Evolutionary conservation across 148 eudicot species (phyloP).

Genomic region (Fagopyrum homotropicum): DNA sequence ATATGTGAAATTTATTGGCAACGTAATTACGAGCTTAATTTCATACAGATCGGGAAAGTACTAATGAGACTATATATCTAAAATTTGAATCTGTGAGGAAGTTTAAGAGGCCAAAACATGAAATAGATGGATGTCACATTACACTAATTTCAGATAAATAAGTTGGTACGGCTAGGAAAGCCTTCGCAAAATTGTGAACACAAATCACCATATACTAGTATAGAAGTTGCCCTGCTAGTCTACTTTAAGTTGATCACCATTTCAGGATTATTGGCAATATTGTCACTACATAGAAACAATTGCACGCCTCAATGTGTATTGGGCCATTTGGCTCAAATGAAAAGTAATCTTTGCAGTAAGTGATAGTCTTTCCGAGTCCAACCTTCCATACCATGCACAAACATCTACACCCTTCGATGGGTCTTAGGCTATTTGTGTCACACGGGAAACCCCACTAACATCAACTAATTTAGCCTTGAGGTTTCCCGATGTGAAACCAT

Average conservation of each 20-base stretch:
- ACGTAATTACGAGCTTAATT: neutral
- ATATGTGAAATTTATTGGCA: neutral
- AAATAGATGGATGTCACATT: neutral
- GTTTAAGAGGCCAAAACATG: neutral
- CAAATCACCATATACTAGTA: neutral
- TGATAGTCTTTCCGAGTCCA: neutral
- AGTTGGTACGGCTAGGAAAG: neutral
- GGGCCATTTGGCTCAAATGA: too few relatives aligned
- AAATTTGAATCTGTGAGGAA: neutral
- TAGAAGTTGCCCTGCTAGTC: neutral
- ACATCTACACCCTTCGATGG: neutral
- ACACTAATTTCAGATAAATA: neutral
- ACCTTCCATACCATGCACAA: neutral
- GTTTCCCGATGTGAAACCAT: neutral
- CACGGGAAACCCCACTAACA: neutral
- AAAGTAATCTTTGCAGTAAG: neutral
- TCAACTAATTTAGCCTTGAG: neutral
- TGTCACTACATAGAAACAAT: neutral
- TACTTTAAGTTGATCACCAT: neutral
- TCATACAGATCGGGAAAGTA: neutral
- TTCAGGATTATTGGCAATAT: neutral
- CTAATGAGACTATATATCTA: neutral
- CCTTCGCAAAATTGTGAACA: neutral
- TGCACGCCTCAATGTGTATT: neutral
- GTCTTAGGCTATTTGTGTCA: neutral